Percentiles rank a stretch among this genome's conserved stretches.
These are phyloP conservation scores for Eleusine coracana DNA, from an alignment of 176 grass and related monocot genomes.

Conservation along the genomic window DNA sequence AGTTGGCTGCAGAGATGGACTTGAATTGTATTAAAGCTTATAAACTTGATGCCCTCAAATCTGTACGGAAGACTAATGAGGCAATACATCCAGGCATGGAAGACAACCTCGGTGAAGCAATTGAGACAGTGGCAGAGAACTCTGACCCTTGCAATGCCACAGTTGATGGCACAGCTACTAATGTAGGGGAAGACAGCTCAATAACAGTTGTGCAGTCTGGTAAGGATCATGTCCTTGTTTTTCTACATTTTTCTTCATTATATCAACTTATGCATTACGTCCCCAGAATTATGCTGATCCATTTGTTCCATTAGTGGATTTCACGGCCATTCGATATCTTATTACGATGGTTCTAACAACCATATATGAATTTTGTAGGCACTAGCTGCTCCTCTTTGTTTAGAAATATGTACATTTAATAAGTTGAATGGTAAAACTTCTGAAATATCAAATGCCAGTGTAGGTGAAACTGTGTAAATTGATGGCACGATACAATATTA, in stretches of 20 bases:
- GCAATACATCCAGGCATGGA: slow-evolving; percentile 30
- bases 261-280: slow-evolving; percentile 18
- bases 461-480: neutral
- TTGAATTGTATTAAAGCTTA: slow-evolving; percentile 93
- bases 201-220: slow-evolving; percentile 45
- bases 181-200: slow-evolving; percentile 37
- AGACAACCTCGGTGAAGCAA: slow-evolving; percentile 46
- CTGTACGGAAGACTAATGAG: slow-evolving; percentile 54
- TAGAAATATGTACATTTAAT: neutral
- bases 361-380: slow-evolving; percentile 13
- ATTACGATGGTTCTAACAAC: neutral
- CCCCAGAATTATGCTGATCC: slow-evolving; percentile 4
- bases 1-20: slow-evolving; percentile 92
- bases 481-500: neutral
- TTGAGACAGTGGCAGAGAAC: slow-evolving; percentile 21
- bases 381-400: neutral
- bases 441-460: neutral
- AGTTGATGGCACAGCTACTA: slow-evolving; percentile 15
- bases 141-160: slow-evolving; percentile 9
- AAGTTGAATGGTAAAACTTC: neutral
- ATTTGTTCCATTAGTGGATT: slow-evolving; percentile 26
- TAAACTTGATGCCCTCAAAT: slow-evolving; percentile 97
- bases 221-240: slow-evolving; percentile 40
- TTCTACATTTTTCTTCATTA: slow-evolving; percentile 13
- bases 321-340: neutral